A percentile compares a stretch with the other conserved stretches of the same genome.
These are phyloP conservation scores for Saprolegnia diclina DNA, from an alignment of 352 stramenopile species.

Conservation along the genomic window DNA sequence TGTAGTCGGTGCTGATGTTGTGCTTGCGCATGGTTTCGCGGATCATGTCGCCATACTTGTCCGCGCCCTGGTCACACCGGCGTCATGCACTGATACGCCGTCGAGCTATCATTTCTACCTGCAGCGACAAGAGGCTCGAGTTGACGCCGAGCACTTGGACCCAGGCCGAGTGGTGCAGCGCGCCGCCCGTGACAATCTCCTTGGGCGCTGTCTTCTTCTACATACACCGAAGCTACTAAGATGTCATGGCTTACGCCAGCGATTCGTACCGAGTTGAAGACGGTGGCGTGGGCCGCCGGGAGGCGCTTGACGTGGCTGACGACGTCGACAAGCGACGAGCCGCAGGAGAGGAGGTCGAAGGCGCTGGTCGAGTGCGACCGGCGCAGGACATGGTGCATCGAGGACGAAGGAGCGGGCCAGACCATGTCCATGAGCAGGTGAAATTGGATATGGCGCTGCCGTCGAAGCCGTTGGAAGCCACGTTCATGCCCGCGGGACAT, in stretches of 20 bases:
- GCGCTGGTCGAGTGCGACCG: slow-evolving; percentile 1
- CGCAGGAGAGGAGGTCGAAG: slow-evolving; percentile 24
- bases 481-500: neutral
- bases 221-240: neutral
- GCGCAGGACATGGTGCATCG: slow-evolving; percentile 19
- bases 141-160: slow-evolving; percentile 24
- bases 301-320: slow-evolving; percentile 25
- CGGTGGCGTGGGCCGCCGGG: neutral
- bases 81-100: neutral
- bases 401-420: slow-evolving; percentile 19
- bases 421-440: slow-evolving; percentile 10
- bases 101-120: slow-evolving; percentile 1
- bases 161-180: slow-evolving; percentile 22
- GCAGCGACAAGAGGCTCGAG: slow-evolving; percentile 19
- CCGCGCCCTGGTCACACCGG: slow-evolving; percentile 9
- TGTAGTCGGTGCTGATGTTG: slow-evolving; percentile 25
- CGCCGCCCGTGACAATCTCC: slow-evolving; percentile 23
- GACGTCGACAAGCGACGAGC: slow-evolving; percentile 21
- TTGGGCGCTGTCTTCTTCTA: slow-evolving; percentile 20
- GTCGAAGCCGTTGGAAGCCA: neutral
- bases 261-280: slow-evolving; percentile 7
- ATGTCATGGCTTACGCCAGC: neutral
- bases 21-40: slow-evolving; percentile 21
- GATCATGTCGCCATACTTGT: slow-evolving; percentile 28
- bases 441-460: neutral